Percentiles rank a stretch among this genome's conserved stretches.
Conservation (phyloP, 1,139 yeast genomes). For the Pichia sp. region DNA sequence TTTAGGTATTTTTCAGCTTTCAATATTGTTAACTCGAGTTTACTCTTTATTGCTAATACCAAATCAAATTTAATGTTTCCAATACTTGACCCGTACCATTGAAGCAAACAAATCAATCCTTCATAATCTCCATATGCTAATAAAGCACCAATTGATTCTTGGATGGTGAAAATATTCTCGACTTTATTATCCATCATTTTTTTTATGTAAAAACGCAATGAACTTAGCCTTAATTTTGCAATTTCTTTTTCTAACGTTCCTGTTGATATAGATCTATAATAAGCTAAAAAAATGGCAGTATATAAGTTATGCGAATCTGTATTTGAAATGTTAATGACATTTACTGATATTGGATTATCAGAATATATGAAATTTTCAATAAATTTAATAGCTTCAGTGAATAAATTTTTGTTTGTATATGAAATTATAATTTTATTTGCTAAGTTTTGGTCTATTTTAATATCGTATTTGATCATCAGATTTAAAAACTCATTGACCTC, state of each 20-base stretch:
- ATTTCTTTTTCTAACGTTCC: slow-evolving; percentile 4
- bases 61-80: slow-evolving; percentile 14
- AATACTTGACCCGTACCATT: slow-evolving; percentile 21
- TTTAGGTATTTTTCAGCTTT: slow-evolving; percentile 21
- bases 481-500: slow-evolving; percentile 21
- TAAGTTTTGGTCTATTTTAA: slow-evolving; percentile 20
- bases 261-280: slow-evolving; percentile 10
- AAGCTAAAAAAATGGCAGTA: slow-evolving; percentile 9
- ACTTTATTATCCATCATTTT: slow-evolving; percentile 15
- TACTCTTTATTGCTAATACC: slow-evolving; percentile 18
- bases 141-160: slow-evolving; percentile 21
- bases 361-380: slow-evolving; percentile 18
- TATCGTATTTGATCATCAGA: slow-evolving; percentile 19
- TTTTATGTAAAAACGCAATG: slow-evolving; percentile 12
- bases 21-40: slow-evolving; percentile 18
- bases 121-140: slow-evolving; percentile 24
- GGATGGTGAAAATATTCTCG: slow-evolving; percentile 16
- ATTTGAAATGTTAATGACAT: slow-evolving; percentile 2
- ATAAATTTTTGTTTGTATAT: slow-evolving; percentile 19
- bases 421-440: slow-evolving; percentile 24
- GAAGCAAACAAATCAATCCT: slow-evolving; percentile 23
- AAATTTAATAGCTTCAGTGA: slow-evolving; percentile 20
- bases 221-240: slow-evolving; percentile 9
- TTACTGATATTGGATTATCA: slow-evolving; percentile 12
- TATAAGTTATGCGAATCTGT: slow-evolving; percentile 8